Conservation (phyloP, 179 eudicot species). For the Drosera spatulata region DNA sequence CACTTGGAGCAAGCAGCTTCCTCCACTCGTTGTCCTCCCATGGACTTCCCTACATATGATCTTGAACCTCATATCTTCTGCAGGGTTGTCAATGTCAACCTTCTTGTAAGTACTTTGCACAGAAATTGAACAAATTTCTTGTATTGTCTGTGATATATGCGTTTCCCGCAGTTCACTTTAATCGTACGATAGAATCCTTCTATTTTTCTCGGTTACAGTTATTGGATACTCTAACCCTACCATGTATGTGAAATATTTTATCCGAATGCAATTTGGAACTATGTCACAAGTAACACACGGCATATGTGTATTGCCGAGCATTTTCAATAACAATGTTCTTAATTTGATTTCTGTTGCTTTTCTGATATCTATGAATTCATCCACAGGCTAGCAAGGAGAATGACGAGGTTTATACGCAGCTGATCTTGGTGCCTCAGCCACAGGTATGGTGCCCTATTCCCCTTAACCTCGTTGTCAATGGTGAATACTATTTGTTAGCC, state of each 20-base stretch:
- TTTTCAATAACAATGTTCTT: background rate
- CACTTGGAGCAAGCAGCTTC: constrained; percentile 68
- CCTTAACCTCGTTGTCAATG: background rate
- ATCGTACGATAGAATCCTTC: no score
- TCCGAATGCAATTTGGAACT: no score
- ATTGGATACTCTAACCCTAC: no score
- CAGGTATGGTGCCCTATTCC: constrained; percentile 32
- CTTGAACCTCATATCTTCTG: constrained; percentile 76
- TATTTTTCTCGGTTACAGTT: background rate
- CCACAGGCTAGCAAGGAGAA: constrained; percentile 81
- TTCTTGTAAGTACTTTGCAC: constrained; percentile 38
- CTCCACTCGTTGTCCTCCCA: constrained; percentile 25
- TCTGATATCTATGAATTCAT: background rate
- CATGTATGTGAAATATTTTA: no score
- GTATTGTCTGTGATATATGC: background rate
- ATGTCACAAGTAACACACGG: no score
- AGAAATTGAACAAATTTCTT: background rate
- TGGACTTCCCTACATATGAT: constrained; percentile 42
- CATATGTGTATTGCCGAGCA: background rate
- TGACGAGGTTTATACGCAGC: constrained; percentile 85
- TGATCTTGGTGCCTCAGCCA: constrained; percentile 56
- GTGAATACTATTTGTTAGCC: background rate
- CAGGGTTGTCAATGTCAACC: constrained; percentile 56
- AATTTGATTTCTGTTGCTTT: background rate
- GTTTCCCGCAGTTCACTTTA: background rate